These are phyloP conservation scores for Ceriops tagal DNA, from an alignment of 345 rosid genomes.

Conservation along the genomic window DNA sequence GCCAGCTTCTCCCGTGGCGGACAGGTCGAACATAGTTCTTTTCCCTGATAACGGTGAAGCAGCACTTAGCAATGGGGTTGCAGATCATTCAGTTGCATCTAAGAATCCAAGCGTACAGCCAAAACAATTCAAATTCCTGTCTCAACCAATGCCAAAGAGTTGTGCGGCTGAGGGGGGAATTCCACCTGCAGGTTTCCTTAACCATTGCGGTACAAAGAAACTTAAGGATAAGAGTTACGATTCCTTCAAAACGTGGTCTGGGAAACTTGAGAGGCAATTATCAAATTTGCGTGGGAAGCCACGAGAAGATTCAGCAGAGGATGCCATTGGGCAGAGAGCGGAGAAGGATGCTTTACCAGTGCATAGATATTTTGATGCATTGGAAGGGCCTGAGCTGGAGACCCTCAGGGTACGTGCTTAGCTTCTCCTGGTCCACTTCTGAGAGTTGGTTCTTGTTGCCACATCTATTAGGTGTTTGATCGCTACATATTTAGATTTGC, in stretches of 20 bases:
- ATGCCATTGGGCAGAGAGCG: slow-evolving; percentile 17
- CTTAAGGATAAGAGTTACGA: slow-evolving; percentile 60
- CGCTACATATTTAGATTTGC: no score
- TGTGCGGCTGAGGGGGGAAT: slow-evolving; percentile 13
- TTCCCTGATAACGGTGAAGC: slow-evolving; percentile 16
- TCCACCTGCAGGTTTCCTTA: slow-evolving; percentile 16
- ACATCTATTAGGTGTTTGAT: no score
- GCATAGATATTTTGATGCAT: slow-evolving; percentile 74
- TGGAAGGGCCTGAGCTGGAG: slow-evolving; percentile 87
- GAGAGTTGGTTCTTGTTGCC: no score
- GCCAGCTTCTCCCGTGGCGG: slow-evolving; percentile 48
- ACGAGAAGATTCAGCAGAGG: slow-evolving; percentile 25
- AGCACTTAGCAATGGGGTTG: slow-evolving; percentile 11
- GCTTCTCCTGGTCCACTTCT: no score
- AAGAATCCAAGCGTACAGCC: slow-evolving; percentile 12
- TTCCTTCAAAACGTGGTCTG: slow-evolving; percentile 88
- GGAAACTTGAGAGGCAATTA: slow-evolving; percentile 74
- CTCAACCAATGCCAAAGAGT: slow-evolving; percentile 66
- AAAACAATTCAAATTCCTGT: slow-evolving; percentile 37
- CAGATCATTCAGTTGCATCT: slow-evolving; percentile 27
- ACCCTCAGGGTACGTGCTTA: slow-evolving; percentile 58
- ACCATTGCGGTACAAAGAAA: slow-evolving; percentile 32
- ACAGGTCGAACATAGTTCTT: slow-evolving; percentile 21
- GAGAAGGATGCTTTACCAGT: slow-evolving; percentile 55
- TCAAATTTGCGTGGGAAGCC: slow-evolving; percentile 61